Evolutionary conservation across 305 asterid genomes (phyloP), one percentile per base, ranked within the genome.

Genomic region (Stenogyne calaminthoides): DNA sequence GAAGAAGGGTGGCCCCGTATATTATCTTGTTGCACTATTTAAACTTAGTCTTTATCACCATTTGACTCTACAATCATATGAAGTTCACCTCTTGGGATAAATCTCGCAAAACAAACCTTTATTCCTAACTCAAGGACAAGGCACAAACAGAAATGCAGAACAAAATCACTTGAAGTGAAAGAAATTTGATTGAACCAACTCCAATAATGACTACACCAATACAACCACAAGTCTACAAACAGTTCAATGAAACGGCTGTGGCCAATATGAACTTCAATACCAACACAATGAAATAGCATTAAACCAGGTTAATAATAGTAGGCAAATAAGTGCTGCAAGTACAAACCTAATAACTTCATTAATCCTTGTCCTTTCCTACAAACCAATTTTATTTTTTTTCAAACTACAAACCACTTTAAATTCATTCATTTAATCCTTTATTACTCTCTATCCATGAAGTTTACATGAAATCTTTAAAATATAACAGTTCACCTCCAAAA

Each of bases 181-280:
- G 15, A 15, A 54, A 42, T 40, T 70, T 37, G 42, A 37, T 44
- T 32, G 57, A 75, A 60, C 71, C 65, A 77, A 66, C 51, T 71
- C 54, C 52, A 42, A 12, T 60, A 54, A 61, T n/a, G 62, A 59
- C 25, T 44, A 37, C 42, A 34, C 11, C 19, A 47, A 67, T 61
- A 15, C 22, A 32, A 69, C 46, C 12, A 46, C 8, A 46, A 46
- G 8, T 46, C 7, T 46, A 61, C 10, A 40, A 47, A 7, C 8
- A 57, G 56, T 46, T 29, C 76, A 16, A 37, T 44, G 46, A 61
- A 3, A 46, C 5, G 25, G 42, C 63, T 56, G 0, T 6, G 42
- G 40, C 32, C 37, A 32, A 51, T 42, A 64, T 40, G 54, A 73
- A 69, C 55, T 64, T 49, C 65, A 29, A 64, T 20, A 73, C 22